Conservation (phyloP, 306 rosid species). For the Betula pendula region DNA sequence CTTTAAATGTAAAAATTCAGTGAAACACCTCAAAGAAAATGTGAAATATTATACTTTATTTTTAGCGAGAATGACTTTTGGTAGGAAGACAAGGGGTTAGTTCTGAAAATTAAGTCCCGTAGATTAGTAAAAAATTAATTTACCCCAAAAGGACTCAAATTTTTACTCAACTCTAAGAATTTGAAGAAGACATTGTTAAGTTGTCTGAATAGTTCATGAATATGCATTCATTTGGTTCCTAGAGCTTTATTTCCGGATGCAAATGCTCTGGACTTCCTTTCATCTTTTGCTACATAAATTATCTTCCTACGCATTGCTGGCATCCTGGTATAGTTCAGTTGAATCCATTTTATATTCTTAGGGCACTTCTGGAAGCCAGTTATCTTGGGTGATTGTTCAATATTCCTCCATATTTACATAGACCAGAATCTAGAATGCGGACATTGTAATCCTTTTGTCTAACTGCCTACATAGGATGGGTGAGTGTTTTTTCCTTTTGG, state of each 20-base stretch:
- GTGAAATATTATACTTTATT: background rate
- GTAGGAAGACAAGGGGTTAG: background rate
- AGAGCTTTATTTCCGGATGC: background rate
- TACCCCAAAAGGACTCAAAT: background rate
- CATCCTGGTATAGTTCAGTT: background rate
- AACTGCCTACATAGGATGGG: background rate
- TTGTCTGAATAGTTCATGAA: background rate
- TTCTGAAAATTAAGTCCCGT: background rate
- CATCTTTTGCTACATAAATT: background rate
- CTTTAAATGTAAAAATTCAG: background rate
- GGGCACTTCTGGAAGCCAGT: background rate
- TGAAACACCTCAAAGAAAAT: background rate
- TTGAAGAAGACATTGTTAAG: background rate
- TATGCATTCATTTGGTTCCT: background rate
- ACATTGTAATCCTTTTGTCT: background rate
- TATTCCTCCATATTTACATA: background rate
- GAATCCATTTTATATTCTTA: background rate
- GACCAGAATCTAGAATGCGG: background rate
- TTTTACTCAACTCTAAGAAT: background rate
- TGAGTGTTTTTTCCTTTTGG: background rate
- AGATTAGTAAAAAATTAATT: background rate
- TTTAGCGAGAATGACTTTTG: background rate
- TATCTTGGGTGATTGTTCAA: slow-evolving; percentile 8
- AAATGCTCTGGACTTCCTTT: background rate
- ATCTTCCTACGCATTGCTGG: background rate